Evolutionary conservation across 306 rosid genomes (phyloP), one percentile per base, ranked within the genome.

Genomic region (Sicyos baderoa): DNA sequence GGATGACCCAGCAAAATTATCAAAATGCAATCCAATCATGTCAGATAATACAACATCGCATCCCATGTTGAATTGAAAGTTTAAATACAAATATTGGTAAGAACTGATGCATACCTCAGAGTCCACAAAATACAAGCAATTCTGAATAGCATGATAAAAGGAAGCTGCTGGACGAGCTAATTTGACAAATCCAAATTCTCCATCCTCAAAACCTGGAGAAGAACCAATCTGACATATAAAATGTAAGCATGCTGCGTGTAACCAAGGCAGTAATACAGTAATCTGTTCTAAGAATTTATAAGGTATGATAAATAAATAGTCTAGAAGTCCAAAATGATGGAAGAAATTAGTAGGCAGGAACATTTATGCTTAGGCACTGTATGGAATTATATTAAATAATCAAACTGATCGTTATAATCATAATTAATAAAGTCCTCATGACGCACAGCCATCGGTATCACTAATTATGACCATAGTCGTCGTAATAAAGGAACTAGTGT

Each of bases 151-250:
- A 81, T 81, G 66, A 78, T 93, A 93, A 80, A 78, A 81, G 37
- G 94, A 89, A 75, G 94, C 89, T 47, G 97, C 91, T 25, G 98
- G 98, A 32, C 89, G 84, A 76, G 87, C 82, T 83, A 89, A 77
- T 79, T 88, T 93, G 76, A 91, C 89, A 72, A 85, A 86, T 76
- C 77, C 93, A 77, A 93, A 93, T 44, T 79, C 86, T 70, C 97
- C 98, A 77, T 93, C 98, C 86, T 89, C 98, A 56, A 89, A 88
- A 72, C 98, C 98, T 27, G 98, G 94, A 74, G 86, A 86, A 47
- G 88, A 89, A 72, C 98, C 97, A 74, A 89, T 85, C 97, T 89
- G 85, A 70, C 75, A 63, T 37, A 79, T 72, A 47, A 83, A 77
- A 47, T 77, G 51, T 14, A 55, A 47, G 71, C 54, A 66, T 47